Base-by-base conservation (phyloP, 495 filamentous ascomycete species). In the Penicillium cosmopolitanum region DNA sequence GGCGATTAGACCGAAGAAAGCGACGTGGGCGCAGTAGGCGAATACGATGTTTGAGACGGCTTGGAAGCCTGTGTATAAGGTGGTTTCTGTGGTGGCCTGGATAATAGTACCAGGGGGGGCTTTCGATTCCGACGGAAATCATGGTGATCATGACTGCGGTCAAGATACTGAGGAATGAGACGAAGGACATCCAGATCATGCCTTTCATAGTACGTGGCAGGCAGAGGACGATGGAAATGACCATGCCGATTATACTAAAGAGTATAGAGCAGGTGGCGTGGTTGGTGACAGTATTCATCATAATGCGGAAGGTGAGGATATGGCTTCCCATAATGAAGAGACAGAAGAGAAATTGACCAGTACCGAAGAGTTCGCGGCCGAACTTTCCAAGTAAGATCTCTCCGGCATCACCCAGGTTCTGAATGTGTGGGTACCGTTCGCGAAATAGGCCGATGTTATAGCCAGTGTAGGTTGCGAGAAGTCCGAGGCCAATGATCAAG, bases 281-380 rank as follows among this genome's bases (percentile, higher is more conserved):
- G n/a, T 85, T 69, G 28, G 88, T 87, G 43, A 93, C 69, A 31
- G 80, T 85, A 59, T 92, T 82, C 61, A 88, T 79, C 62, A 93
- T 89, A 34, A 91, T 87, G 25, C 75, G 72, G 51, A 90, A 76
- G 65, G 92, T 87, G 60, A 87, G 81, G 1, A 92, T 82, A 67
- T 95, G 91, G 10, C 86, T 88, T 19, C 83, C 89, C 78, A 91
- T 88, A 60, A 91, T 85, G 77, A 94, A 92, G 53, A 89, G 73
- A 34, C 89, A 82, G 71, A 92, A 87, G 36, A 91, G 65, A n/a
- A 85, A 75, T 66, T 90, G 88, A 58, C 84, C 87, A 13, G 72
- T 64, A 11, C 85, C 85, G 63, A 89, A 79, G 35, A 93, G 60
- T 63, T 89, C 86, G 47, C 86, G 85, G 0, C 89, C 89, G 35